Percentiles rank a stretch among this genome's conserved stretches.
Evolutionary conservation across 106 monocot species (phyloP).

Genomic region (Dioscorea dumetorum): DNA sequence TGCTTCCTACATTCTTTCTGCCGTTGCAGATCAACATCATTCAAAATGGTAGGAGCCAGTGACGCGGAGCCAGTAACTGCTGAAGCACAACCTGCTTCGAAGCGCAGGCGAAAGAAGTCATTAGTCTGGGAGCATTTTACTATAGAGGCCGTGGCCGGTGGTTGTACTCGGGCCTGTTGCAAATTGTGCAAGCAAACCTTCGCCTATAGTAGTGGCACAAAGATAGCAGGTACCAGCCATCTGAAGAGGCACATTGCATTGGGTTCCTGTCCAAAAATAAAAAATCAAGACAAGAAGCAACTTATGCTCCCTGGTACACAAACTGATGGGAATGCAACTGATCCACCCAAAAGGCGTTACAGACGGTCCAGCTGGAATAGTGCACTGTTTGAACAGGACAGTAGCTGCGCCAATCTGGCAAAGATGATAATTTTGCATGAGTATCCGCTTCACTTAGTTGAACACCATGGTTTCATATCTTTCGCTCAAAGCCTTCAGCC

Average conservation of each 20-base stretch:
- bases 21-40: no score
- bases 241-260: conserved; percentile 84
- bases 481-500: conserved; percentile 81
- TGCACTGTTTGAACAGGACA: conserved; percentile 66
- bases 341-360: conserved; percentile 72
- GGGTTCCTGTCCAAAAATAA: conserved; percentile 77
- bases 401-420: conserved; percentile 50
- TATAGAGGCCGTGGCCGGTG: conserved; percentile 56
- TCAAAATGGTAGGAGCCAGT: conserved; percentile 7
- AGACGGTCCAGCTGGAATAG: conserved; percentile 32
- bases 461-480: conserved; percentile 50
- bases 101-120: conserved; percentile 76
- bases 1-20: no score
- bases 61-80: conserved; percentile 36
- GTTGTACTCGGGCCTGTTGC: conserved; percentile 72
- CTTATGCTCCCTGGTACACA: conserved; percentile 40
- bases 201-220: conserved; percentile 81
- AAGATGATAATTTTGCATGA: conserved; percentile 93
- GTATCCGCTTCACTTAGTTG: conserved; percentile 83
- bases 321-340: conserved; percentile 27
- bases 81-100: conserved; percentile 30
- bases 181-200: conserved; percentile 93
- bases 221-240: conserved; percentile 91
- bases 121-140: conserved; percentile 92
- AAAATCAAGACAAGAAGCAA: conserved; percentile 36